Evolutionary conservation across 352 stramenopile species (phyloP).

Genomic region (Elongisporangium undulatum): DNA sequence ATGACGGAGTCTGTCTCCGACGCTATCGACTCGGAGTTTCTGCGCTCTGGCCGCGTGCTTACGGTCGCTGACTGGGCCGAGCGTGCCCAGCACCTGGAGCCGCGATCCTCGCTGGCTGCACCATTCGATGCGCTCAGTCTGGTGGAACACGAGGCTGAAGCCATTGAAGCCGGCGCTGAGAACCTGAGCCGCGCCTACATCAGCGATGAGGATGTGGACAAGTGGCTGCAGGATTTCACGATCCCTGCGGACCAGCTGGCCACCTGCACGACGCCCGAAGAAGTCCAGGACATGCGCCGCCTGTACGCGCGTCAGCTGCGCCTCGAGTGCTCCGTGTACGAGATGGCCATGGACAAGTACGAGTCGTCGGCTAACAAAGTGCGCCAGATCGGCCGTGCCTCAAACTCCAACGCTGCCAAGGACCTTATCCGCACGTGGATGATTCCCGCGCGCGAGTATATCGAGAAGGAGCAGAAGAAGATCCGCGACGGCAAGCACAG

Average conservation of each 20-base stretch:
- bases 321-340: constrained; percentile 75
- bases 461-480: constrained; percentile 46
- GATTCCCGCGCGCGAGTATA: constrained; percentile 26
- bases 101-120: constrained; percentile 37
- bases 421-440: constrained; percentile 65
- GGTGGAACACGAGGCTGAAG: constrained; percentile 16
- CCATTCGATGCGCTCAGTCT: constrained; percentile 9
- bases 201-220: constrained; percentile 65
- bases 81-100: constrained; percentile 41
- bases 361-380: constrained; percentile 43
- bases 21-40: constrained; percentile 10
- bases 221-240: constrained; percentile 59
- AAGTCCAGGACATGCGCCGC: constrained; percentile 53
- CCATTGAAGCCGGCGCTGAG: constrained; percentile 12
- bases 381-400: constrained; percentile 33
- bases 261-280: constrained; percentile 35
- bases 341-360: constrained; percentile 75
- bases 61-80: constrained; percentile 59
- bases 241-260: constrained; percentile 46
- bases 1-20: constrained; percentile 10
- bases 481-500: constrained; percentile 48
- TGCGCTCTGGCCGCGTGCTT: constrained; percentile 15
- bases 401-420: constrained; percentile 56
- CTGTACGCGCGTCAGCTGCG: constrained; percentile 73
- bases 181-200: constrained; percentile 37